Conservation (phyloP, 371 early-diverging fungal species). For the Mortierella sp. region DNA sequence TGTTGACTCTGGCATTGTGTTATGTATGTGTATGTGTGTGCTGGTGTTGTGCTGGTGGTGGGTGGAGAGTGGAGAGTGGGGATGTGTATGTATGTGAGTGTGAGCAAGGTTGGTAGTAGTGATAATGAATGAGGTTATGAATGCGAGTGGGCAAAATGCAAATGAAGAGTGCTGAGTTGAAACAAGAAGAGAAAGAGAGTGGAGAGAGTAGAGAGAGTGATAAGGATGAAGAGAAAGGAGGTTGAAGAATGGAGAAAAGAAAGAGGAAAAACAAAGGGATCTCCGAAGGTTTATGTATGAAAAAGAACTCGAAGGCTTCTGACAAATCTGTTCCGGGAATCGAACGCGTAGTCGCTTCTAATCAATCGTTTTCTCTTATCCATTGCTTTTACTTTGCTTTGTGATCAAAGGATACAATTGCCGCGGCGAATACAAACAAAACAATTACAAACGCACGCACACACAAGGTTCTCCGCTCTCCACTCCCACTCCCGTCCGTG, state of each 20-base stretch:
- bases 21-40: not conserved
- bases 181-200: not conserved
- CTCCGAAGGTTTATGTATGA: slow-evolving; percentile 9
- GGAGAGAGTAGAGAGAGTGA: not conserved
- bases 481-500: not conserved
- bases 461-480: not conserved
- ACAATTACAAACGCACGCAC: not conserved
- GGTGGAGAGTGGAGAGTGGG: not conserved
- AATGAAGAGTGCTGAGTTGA: not conserved
- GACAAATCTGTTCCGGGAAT: not conserved
- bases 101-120: not conserved
- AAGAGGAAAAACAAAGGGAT: not conserved
- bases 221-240: not conserved
- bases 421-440: no score
- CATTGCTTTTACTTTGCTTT: not conserved
- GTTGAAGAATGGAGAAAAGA: not conserved
- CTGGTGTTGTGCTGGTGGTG: not conserved
- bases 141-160: not conserved
- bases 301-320: not conserved
- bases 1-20: slow-evolving; percentile 47
- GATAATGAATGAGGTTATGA: not conserved
- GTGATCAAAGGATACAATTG: not conserved
- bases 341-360: not conserved
- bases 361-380: not conserved
- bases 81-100: not conserved